Conservation (phyloP, 257 asterid species). For the Salvia rosmarinus region DNA sequence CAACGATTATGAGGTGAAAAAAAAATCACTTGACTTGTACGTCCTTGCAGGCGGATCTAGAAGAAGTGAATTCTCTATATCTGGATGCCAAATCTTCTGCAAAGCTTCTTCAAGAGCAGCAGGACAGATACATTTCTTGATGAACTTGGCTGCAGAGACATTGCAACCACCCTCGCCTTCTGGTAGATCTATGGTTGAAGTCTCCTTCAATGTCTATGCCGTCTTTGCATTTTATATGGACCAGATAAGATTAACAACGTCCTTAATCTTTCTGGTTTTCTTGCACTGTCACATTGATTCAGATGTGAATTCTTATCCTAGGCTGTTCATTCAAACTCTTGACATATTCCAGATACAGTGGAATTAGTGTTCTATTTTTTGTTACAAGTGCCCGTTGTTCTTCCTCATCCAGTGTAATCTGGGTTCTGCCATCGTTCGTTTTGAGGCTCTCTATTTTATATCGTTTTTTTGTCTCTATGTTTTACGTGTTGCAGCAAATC, state of each 20-base stretch:
- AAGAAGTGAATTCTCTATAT: conserved; percentile 79
- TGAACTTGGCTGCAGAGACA: neutral
- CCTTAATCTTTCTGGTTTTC: neutral
- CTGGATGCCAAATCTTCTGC: conserved; percentile 90
- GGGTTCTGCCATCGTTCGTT: neutral
- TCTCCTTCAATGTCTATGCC: neutral
- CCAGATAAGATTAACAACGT: conserved; percentile 9
- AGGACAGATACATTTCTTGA: conserved; percentile 85
- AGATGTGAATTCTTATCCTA: conserved; percentile 3
- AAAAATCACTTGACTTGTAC: neutral
- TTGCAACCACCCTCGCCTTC: neutral
- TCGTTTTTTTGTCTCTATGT: too few species aligned
- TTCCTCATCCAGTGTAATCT: too few species aligned
- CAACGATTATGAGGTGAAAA: neutral
- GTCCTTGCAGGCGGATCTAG: conserved; percentile 76
- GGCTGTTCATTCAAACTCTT: neutral
- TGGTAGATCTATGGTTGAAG: too few species aligned
- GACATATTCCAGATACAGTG: neutral
- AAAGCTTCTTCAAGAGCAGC: conserved; percentile 91
- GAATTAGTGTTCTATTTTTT: neutral
- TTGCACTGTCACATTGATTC: neutral
- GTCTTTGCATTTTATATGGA: conserved; percentile 7
- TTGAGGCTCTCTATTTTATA: neutral
- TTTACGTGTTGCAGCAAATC: too few species aligned
- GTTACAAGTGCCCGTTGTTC: neutral